phyloP scores from a whole-genome alignment of 2,329 filamentous ascomycete species.

The Verticillium dahliae region DNA sequence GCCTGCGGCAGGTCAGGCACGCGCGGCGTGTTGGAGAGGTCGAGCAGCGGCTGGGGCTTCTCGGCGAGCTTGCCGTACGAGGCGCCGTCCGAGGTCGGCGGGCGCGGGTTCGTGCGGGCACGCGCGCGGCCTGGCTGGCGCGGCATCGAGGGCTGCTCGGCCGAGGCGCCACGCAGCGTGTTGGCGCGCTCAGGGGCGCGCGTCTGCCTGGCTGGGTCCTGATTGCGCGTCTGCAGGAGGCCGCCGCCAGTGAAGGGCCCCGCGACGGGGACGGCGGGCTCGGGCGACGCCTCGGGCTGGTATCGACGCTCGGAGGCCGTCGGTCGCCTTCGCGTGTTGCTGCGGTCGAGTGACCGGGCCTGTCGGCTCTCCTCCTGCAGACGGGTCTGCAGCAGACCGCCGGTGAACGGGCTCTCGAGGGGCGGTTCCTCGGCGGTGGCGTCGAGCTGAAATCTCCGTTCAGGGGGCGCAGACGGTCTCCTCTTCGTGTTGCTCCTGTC shows the following conservation, averaged over 20 bases:
- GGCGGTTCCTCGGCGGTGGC: conserved; percentile 21
- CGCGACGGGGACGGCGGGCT: conserved; percentile 16
- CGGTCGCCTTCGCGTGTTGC: conserved; percentile 1
- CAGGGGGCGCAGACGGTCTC: neutral
- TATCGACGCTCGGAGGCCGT: neutral
- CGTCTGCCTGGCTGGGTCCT: conserved; percentile 5
- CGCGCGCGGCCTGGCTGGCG: conserved; percentile 8
- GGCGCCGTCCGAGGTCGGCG: conserved; percentile 10
- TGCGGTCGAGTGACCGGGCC: conserved; percentile 7
- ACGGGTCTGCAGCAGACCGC: neutral
- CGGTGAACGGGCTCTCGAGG: conserved; percentile 8
- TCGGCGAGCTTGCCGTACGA: conserved; percentile 18
- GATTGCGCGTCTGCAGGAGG: neutral
- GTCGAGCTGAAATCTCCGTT: neutral
- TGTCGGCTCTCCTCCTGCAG: neutral
- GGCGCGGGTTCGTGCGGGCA: conserved; percentile 18
- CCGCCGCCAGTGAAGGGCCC: conserved; percentile 10
- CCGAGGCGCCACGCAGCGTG: conserved; percentile 10
- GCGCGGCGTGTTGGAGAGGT: conserved; percentile 51
- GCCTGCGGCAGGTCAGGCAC: conserved; percentile 59
- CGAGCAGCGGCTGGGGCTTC: conserved; percentile 56
- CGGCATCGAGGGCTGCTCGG: neutral
- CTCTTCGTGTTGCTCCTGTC: conserved; percentile 9
- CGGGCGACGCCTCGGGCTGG: conserved; percentile 14
- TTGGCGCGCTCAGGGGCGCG: neutral